Evolutionary conservation across 2,329 filamentous ascomycete genomes (phyloP).

Genomic region (Microsporum canis): DNA sequence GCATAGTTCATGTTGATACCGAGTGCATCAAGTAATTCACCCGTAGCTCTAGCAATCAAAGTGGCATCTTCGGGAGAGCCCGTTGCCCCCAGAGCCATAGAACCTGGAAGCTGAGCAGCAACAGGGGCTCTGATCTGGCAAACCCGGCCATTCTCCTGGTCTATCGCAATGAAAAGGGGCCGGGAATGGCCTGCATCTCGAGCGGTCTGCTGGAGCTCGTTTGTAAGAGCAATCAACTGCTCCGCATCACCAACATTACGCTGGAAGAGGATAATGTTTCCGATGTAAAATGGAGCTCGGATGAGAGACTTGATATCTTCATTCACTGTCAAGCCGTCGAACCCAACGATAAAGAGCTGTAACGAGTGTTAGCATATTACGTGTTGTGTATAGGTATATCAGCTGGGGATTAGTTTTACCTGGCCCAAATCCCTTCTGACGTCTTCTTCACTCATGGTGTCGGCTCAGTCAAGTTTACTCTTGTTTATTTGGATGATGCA

Average conservation of each 20-base stretch:
- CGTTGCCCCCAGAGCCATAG: slow-evolving; percentile 37
- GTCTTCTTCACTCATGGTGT: background rate
- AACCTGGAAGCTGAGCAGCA: slow-evolving; percentile 32
- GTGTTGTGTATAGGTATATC: background rate
- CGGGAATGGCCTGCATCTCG: slow-evolving; percentile 29
- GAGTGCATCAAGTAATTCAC: slow-evolving; percentile 28
- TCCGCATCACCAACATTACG: slow-evolving; percentile 30
- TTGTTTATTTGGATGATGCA: background rate
- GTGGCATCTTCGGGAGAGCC: slow-evolving; percentile 21
- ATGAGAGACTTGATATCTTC: slow-evolving; percentile 35
- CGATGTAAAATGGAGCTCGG: slow-evolving; percentile 29
- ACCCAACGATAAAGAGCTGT: slow-evolving; percentile 37
- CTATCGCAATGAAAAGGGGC: slow-evolving; percentile 35
- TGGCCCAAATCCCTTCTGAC: background rate
- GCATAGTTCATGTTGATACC: slow-evolving; percentile 40
- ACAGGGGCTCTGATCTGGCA: slow-evolving; percentile 33
- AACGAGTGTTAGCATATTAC: background rate
- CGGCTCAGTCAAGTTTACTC: background rate
- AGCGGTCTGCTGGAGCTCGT: slow-evolving; percentile 30
- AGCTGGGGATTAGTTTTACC: background rate
- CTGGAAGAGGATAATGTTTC: slow-evolving; percentile 33
- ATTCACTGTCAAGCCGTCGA: slow-evolving; percentile 30
- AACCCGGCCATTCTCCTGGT: slow-evolving; percentile 38
- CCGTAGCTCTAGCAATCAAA: slow-evolving; percentile 23
- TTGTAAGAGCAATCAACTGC: slow-evolving; percentile 23